These are phyloP conservation scores for Simplicillium sp. DNA, from an alignment of 2,329 filamentous ascomycete species.

Conservation along the genomic window DNA sequence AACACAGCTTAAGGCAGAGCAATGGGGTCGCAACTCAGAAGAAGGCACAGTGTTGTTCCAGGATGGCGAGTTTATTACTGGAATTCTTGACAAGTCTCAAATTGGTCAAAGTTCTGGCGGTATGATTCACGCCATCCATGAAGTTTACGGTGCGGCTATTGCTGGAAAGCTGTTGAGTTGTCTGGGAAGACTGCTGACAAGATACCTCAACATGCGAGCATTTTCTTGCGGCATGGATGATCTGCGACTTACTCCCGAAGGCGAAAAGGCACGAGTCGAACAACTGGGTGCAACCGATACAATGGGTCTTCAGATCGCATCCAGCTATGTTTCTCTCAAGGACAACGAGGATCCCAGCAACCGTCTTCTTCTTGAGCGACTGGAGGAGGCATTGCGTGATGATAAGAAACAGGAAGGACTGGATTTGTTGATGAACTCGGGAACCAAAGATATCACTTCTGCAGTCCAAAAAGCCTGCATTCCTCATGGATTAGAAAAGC, in stretches of 20 bases:
- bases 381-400: constrained; percentile 86
- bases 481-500: constrained; percentile 74
- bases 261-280: constrained; percentile 61
- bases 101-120: constrained; percentile 82
- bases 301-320: constrained; percentile 70
- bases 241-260: constrained; percentile 70
- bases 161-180: constrained; percentile 85
- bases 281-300: constrained; percentile 57
- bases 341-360: constrained; percentile 55
- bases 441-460: constrained; percentile 62
- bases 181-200: constrained; percentile 79
- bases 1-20: constrained; percentile 65
- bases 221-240: constrained; percentile 98
- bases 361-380: constrained; percentile 61
- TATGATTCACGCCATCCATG: constrained; percentile 84
- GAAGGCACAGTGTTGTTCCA: constrained; percentile 76
- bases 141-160: constrained; percentile 79
- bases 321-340: constrained; percentile 79
- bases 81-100: constrained; percentile 92
- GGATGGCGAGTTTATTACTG: constrained; percentile 78
- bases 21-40: constrained; percentile 70
- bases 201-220: constrained; percentile 83
- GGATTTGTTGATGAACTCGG: constrained; percentile 76
- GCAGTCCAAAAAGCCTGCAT: constrained; percentile 71
- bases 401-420: constrained; percentile 83